Evolutionary conservation across 805 yeast genomes (phyloP), one percentile per base, ranked within the genome.

Genomic region (Myxozyma monticola): DNA sequence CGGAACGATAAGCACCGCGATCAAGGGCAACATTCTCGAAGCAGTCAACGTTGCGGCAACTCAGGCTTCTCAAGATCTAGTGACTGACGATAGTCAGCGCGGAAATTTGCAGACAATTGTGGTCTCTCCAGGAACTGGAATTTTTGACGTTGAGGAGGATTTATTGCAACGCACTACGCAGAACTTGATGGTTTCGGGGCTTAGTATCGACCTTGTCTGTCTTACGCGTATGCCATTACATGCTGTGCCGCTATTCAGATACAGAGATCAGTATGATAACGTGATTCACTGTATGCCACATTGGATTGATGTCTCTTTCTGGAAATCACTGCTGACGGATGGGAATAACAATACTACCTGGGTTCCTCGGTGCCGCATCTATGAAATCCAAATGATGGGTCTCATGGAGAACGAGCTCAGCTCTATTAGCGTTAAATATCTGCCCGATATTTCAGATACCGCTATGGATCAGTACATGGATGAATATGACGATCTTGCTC

Each of bases 301-400:
- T 41, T 93, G 99, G 97, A 79, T 93, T 61, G 96, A 95, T 65
- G 84, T 90, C 12, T 89, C 96, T 0, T 93, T 85, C 63, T 93
- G 95, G 86, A 80, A 78, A 36, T 40, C 51, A n/a, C 49, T 30
- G 15, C 33, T 41, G 46, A 87, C 84, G 42, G 66, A 75, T 2
- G 71, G 74, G 25, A 70, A 72, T 15, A 29, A 20, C 20, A 42
- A 48, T 20, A 14, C 47, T 12, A 31, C 42, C 15, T 91, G 98
- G 97, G 77, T 84, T n/a, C 97, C 99, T 0, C 74, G 93, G 30
- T 89, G 97, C 67, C 88, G 88, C 61, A 90, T 93, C 43, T 91
- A 93, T 66, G 98, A 91, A 62, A 69, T 93, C 17, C 98, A 93
- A 66, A 93, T 93, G 97, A 91, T 91, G 95, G 98, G 98, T 0